Evolutionary conservation across 805 yeast species (phyloP), one percentile per base, ranked within the genome.

Genomic region (Saturnispora hagleri): DNA sequence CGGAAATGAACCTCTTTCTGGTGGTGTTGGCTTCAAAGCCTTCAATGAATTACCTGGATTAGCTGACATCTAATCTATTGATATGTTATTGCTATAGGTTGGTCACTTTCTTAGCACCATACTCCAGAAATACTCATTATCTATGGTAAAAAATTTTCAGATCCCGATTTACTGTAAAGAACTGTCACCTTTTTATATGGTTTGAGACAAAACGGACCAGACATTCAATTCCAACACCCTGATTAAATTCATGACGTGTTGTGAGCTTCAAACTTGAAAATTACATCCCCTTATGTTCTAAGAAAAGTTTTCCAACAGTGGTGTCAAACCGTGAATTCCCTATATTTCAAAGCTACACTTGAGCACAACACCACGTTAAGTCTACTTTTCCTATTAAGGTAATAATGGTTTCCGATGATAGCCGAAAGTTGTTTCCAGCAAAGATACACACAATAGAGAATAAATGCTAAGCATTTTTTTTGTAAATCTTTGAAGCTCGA

Each of bases 1-100:
- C 0, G 98, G 99, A 67, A 91, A 91, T 0, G 98, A 88, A 0
- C 99, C 99, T 58, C 97, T 73, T 58, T 91, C 96, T 2, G 99
- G 99, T 22, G 99, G 96, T 0, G 91, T 84, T 9, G 97, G 96
- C 13, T 80, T 73, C 73, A 84, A 75, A 42, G 74, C 69, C 42
- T 69, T 64, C 46, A 74, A 59, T 15, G 76, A 63, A 53, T 73
- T 73, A 34, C 81, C 81, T 41, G 75, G 75, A 53, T 71, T 72
- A 3, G 73, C 76, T 33, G 70, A 66, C 70, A 67, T 68, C 15
- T 12, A 27, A 17, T 20, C n/a, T 17, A 22, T 26, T n/a, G 10
- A 31, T n/a, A 8, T 36, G 31, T 46, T 18, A 20, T 46, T 31
- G 22, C n/a, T 15, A 20, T 13, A 10, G 7, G 9, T 22, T 31